Base-by-base conservation (phyloP, 2,329 filamentous ascomycete species). In the Conoideocrella luteorostrata region DNA sequence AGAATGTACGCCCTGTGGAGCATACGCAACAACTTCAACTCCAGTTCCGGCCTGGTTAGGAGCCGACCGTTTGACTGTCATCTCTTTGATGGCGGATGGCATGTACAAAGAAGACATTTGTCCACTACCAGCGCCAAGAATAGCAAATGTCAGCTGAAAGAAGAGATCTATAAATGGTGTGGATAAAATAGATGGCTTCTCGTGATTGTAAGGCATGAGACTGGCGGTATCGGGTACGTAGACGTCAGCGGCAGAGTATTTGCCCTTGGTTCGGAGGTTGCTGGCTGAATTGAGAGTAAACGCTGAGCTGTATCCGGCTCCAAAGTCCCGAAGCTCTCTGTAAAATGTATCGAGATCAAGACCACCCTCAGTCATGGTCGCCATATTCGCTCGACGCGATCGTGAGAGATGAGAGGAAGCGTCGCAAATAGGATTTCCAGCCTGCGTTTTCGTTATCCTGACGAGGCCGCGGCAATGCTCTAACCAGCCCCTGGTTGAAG, bases 381-480 rank as follows among this genome's bases (percentile, higher is more conserved):
- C 44, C 15, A 47, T 33, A 3, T 43, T 43, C 3, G 43, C 42
- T 11, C 49, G 49, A 5, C 55, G 50, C 7, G n/a, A 7, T 40
- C 28, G 5, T 13, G 18, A 33, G 12, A 9, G n/a, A 13, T 18
- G 15, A 6, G 20, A 24, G 17, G 39, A 21, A 2, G 44, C 39
- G 9, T 29, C 28, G 13, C 43, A 42, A 5, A 61, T 53, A 1
- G 56, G 47, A 34, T 62, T 61, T 13, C 36, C 6, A 1, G 5
- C n/a, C 6, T 30, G 41, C 15, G 17, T 5, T 23, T 41, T 45
- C 12, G 22, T 39, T 3, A 72, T 63, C 5, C 65, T 58, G 10
- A 80, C 63, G 3, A 75, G 61, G 17, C 75, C 75, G 39, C 69
- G 65, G 54, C 77, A 80, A 52, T 82, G 72, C 52, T 81, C 74